Evolutionary conservation across 805 yeast species (phyloP).

Genomic region (Zygosaccharomyces gambellarensis): DNA sequence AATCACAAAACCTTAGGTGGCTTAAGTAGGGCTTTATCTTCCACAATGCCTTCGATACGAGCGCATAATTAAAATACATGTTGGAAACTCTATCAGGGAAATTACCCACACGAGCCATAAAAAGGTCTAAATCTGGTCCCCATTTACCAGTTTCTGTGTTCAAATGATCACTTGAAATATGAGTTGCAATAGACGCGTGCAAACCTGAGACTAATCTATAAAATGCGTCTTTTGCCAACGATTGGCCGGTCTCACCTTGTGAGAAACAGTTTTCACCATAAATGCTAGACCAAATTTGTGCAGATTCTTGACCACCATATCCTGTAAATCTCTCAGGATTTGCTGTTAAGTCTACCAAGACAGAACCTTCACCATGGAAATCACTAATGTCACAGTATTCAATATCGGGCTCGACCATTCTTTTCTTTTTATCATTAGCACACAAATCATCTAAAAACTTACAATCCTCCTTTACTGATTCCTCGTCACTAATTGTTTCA

Average conservation of each 20-base stretch:
- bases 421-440: slow-evolving; percentile 18
- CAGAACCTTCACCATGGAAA: slow-evolving; percentile 59
- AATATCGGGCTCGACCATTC: slow-evolving; percentile 37
- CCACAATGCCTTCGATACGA: slow-evolving; percentile 74
- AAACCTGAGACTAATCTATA: slow-evolving; percentile 84
- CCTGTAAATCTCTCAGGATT: slow-evolving; percentile 98
- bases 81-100: slow-evolving; percentile 86
- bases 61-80: slow-evolving; percentile 86
- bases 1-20: slow-evolving; percentile 45
- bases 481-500: slow-evolving; percentile 28
- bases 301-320: slow-evolving; percentile 87
- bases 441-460: slow-evolving; percentile 38
- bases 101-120: slow-evolving; percentile 85
- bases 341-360: slow-evolving; percentile 75
- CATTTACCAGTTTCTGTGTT: slow-evolving; percentile 69
- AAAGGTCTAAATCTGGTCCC: slow-evolving; percentile 76
- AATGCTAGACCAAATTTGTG: slow-evolving; percentile 88
- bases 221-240: slow-evolving; percentile 83
- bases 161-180: slow-evolving; percentile 77
- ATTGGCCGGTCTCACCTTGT: slow-evolving; percentile 44
- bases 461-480: slow-evolving; percentile 31
- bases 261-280: slow-evolving; percentile 89
- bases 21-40: slow-evolving; percentile 55
- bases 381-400: slow-evolving; percentile 69
- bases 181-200: slow-evolving; percentile 94